These are phyloP conservation scores for Cladosporium cucumerinum DNA, from an alignment of 2,329 filamentous ascomycete genomes.

Conservation along the genomic window DNA sequence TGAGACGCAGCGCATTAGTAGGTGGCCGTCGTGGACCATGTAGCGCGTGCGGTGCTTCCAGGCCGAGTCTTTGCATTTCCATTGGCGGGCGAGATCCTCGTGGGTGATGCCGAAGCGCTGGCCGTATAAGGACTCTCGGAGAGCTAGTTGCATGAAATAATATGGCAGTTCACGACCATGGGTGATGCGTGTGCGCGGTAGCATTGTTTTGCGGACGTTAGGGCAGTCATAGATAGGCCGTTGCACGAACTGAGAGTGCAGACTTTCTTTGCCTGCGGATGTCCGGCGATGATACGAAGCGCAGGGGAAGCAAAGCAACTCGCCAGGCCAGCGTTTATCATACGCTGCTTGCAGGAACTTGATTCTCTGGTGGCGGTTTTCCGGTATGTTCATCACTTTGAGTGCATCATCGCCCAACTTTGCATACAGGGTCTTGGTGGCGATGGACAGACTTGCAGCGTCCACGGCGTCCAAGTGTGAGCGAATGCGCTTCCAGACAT, in stretches of 20 bases:
- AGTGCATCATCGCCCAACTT: conserved; percentile 44
- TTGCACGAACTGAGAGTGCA: conserved; percentile 52
- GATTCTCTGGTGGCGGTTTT: conserved; percentile 46
- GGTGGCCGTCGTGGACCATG: conserved; percentile 49
- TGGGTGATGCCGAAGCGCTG: conserved; percentile 47
- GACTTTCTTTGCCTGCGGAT: conserved; percentile 51
- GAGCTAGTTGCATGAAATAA: conserved; percentile 56
- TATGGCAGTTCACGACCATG: conserved; percentile 56
- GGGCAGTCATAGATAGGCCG: conserved; percentile 59
- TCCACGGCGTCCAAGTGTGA: conserved; percentile 45
- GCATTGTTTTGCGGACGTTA: conserved; percentile 48
- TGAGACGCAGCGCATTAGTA: conserved; percentile 58
- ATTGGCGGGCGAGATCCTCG: conserved; percentile 51
- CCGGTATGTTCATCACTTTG: conserved; percentile 38
- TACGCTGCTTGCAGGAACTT: conserved; percentile 48
- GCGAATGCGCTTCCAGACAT: conserved; percentile 47
- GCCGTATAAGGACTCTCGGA: conserved; percentile 49
- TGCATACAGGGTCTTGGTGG: conserved; percentile 46
- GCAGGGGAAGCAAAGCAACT: conserved; percentile 60
- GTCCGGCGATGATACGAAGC: conserved; percentile 54
- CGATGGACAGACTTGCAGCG: conserved; percentile 48
- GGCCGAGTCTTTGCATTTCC: conserved; percentile 48
- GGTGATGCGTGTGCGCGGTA: conserved; percentile 53
- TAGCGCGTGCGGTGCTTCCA: conserved; percentile 58
- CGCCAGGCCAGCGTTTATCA: conserved; percentile 51